Conservation (phyloP, 2,329 filamentous ascomycete genomes). For the Calonectria ilicicola region DNA sequence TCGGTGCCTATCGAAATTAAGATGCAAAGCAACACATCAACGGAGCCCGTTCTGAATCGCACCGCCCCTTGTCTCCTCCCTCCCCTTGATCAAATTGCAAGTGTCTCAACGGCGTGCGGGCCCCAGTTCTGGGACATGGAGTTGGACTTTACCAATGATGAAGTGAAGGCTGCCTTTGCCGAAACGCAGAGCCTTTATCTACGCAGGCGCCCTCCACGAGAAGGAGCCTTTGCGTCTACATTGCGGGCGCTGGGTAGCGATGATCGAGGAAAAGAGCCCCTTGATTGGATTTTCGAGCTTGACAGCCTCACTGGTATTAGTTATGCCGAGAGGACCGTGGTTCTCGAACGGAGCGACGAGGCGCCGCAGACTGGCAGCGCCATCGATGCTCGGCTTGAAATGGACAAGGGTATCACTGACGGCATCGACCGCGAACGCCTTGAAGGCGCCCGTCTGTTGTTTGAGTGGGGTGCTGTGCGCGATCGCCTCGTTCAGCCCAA, state of each 20-base stretch:
- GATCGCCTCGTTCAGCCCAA: slow-evolving; percentile 45
- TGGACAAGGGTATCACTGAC: slow-evolving; percentile 64
- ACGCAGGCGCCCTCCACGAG: slow-evolving; percentile 75
- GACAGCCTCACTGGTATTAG: slow-evolving; percentile 66
- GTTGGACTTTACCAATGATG: slow-evolving; percentile 77
- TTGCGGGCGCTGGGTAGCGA: slow-evolving; percentile 75
- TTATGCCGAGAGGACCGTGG: slow-evolving; percentile 74
- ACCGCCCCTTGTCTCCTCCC: slow-evolving; percentile 72
- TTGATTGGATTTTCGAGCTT: slow-evolving; percentile 82
- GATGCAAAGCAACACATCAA: slow-evolving; percentile 58
- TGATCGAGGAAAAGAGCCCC: slow-evolving; percentile 55
- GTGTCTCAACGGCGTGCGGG: slow-evolving; percentile 70
- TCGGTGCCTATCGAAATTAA: slow-evolving; percentile 77
- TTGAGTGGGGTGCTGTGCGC: slow-evolving; percentile 67
- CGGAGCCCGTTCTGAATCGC: slow-evolving; percentile 53
- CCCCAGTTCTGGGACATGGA: slow-evolving; percentile 84
- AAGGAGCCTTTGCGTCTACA: slow-evolving; percentile 78
- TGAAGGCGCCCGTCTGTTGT: slow-evolving; percentile 63
- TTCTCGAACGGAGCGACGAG: slow-evolving; percentile 65
- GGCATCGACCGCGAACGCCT: slow-evolving; percentile 56
- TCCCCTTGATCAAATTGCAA: slow-evolving; percentile 72
- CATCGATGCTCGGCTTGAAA: slow-evolving; percentile 78
- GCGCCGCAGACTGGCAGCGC: slow-evolving; percentile 61
- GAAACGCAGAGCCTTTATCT: slow-evolving; percentile 81
- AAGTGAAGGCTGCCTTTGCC: slow-evolving; percentile 71